Base-by-base conservation (phyloP, 257 asterid genomes). In the Anisodus tanguticus region DNA sequence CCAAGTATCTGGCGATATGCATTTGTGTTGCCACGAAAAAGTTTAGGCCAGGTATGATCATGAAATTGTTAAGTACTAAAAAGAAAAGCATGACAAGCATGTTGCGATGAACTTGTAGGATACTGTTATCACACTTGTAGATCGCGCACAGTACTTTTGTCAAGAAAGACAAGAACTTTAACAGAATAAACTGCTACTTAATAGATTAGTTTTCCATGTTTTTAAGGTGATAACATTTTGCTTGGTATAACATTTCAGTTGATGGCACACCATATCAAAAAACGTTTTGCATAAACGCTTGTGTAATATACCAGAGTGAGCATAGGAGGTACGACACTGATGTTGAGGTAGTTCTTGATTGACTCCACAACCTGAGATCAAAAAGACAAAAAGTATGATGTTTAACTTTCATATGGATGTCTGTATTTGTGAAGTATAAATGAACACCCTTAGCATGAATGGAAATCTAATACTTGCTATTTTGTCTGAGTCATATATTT, bases 281-380 rank as follows among this genome's bases (percentile, higher is more conserved):
- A 51, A 12, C 1, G 4, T 26, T 51, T 53, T 31, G 47, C 12
- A 76, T 76, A 26, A 51, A 51, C 8, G 8, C 8, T 22, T 26
- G 81, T 31, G 4, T 51, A 45, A 12, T 51, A n/a, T 85, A 90
- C 95, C 95, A 89, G 91, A 67, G 84, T 88, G 80, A 88, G 85
- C 63, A 89, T 90, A 79, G 93, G 86, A 43, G 93, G 86, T 81
- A 80, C 89, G 4, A 93, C 68, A 4, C 92, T 1, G 71, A 94
- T 87, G 85, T 88, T 86, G n/a, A 89, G 87, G 82, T 89, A 92
- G 47, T 82, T 88, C 85, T 86, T 71, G 66, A 94, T 89, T 87
- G 88, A 86, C 35, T 91, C 91, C 13, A 84, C 81, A 63, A 94
- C 88, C 98, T 94, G 91, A 79, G 54, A 84, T 67, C 47, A 87